Evolutionary conservation across 106 monocot genomes (phyloP).

Genomic region (Phalaenopsis aphrodite): DNA sequence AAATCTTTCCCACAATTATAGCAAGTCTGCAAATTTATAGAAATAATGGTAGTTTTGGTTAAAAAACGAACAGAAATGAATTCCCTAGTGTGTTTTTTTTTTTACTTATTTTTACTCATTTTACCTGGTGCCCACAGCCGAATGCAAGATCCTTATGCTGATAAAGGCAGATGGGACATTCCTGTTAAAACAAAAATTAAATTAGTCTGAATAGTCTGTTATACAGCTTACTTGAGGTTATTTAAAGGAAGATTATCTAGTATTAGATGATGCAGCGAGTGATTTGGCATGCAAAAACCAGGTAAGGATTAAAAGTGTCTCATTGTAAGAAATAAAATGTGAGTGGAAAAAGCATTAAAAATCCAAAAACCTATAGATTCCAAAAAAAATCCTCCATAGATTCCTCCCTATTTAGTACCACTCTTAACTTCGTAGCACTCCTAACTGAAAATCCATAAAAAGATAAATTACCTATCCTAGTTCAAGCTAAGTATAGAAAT

Average conservation of each 20-base stretch:
- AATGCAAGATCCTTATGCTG: conserved; percentile 10
- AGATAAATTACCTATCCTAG: too few species aligned
- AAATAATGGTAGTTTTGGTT: not conserved
- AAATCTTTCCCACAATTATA: conserved; percentile 6
- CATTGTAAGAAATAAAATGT: too few species aligned
- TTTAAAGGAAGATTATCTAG: not conserved
- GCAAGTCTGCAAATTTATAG: conserved; percentile 4
- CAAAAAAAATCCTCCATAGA: too few species aligned
- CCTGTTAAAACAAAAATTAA: conserved; percentile 1
- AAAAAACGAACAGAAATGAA: not conserved
- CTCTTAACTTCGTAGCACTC: too few species aligned
- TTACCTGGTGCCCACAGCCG: conserved; percentile 10
- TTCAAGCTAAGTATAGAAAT: too few species aligned
- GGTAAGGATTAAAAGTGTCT: not conserved
- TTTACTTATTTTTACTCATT: not conserved
- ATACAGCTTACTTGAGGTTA: not conserved
- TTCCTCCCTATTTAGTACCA: too few species aligned
- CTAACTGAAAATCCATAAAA: too few species aligned
- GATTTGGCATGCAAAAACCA: not conserved
- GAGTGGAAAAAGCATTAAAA: too few species aligned
- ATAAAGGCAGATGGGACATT: conserved; percentile 5
- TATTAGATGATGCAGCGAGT: not conserved
- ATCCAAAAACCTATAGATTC: too few species aligned
- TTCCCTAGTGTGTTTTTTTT: not conserved
- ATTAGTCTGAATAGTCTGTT: not conserved